Conservation (phyloP, 371 early-diverging fungal species). For the Gilbertella persicaria region DNA sequence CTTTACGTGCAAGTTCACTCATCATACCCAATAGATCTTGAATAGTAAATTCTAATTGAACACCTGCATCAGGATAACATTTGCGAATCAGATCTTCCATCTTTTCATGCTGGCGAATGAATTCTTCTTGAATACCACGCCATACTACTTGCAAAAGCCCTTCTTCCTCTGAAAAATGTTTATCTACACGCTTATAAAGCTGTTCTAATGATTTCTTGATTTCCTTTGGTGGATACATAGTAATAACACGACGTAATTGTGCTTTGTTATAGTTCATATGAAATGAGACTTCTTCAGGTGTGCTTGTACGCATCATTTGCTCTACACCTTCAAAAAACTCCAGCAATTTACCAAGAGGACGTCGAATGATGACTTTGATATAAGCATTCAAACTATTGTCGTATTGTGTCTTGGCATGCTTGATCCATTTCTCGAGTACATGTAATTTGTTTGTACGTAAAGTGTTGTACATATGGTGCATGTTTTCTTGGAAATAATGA, state of each 20-base stretch:
- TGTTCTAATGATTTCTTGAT: constrained; percentile 80
- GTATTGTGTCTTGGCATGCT: constrained; percentile 83
- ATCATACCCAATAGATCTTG: constrained; percentile 77
- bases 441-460: constrained; percentile 69
- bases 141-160: constrained; percentile 88
- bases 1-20: constrained; percentile 63
- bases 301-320: constrained; percentile 70
- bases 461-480: constrained; percentile 87
- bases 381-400: constrained; percentile 83
- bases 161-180: constrained; percentile 88
- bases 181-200: constrained; percentile 90
- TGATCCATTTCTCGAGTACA: constrained; percentile 76
- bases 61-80: constrained; percentile 86
- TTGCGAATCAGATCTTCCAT: constrained; percentile 78
- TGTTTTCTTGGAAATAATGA: constrained; percentile 66
- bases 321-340: constrained; percentile 97
- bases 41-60: constrained; percentile 86
- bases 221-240: constrained; percentile 82
- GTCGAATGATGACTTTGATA: constrained; percentile 81
- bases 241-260: constrained; percentile 82
- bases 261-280: constrained; percentile 85
- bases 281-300: constrained; percentile 85
- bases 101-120: constrained; percentile 77
- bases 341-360: constrained; percentile 84
- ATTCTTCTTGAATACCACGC: constrained; percentile 89